Evolutionary conservation across 257 asterid genomes (phyloP).

Genomic region (Scutellaria minor): DNA sequence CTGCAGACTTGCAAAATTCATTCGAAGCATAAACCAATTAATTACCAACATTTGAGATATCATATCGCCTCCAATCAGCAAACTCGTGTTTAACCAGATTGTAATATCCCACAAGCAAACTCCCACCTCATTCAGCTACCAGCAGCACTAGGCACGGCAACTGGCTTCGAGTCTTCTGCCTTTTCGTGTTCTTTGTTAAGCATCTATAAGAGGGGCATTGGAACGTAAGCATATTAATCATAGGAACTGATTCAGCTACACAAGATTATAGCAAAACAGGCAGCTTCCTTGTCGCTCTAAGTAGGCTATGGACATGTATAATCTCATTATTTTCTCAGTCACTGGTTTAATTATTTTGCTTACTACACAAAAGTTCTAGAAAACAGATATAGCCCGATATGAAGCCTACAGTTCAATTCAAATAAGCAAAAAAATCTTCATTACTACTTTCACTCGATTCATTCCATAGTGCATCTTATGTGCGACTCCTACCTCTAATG

Average conservation of each 20-base stretch:
- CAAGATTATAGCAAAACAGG: neutral
- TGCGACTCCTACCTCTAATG: neutral
- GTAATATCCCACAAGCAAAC: neutral
- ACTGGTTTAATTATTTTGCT: neutral
- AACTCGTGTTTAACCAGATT: constrained; percentile 19
- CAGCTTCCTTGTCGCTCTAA: neutral
- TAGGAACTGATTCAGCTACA: neutral
- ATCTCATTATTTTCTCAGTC: neutral
- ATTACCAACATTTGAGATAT: too few species aligned
- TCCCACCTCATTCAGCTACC: constrained; percentile 52
- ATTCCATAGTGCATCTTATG: neutral
- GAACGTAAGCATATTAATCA: neutral
- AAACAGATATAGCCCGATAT: neutral
- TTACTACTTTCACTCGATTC: constrained; percentile 7
- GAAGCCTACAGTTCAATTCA: neutral
- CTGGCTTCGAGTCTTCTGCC: constrained; percentile 85
- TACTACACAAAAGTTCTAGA: neutral
- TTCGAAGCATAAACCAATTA: constrained; percentile 9
- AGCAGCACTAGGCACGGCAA: constrained; percentile 66
- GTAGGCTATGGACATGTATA: too few species aligned
- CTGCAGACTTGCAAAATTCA: constrained; percentile 22
- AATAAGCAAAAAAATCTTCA: neutral
- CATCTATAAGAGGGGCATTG: constrained; percentile 50
- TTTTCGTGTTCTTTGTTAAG: constrained; percentile 96
- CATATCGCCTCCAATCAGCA: too few species aligned